These are phyloP conservation scores for Aspergillus sojae DNA, from an alignment of 2,329 filamentous ascomycete genomes.

Conservation along the genomic window DNA sequence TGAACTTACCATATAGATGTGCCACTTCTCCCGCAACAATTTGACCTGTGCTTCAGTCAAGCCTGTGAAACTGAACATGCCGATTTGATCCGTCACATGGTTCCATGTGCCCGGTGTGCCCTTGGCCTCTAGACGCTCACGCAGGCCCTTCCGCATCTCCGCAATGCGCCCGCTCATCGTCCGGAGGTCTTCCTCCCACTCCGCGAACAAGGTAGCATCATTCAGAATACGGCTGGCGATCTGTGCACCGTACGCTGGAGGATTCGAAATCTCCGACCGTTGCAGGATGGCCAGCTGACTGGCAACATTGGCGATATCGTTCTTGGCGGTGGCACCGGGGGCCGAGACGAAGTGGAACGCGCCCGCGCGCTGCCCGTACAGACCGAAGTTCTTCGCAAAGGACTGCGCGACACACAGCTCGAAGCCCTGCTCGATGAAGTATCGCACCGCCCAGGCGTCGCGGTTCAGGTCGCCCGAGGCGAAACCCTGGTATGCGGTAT, in stretches of 20 bases:
- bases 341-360: slow-evolving; percentile 92
- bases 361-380: slow-evolving; percentile 94
- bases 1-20: slow-evolving; percentile 50
- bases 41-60: slow-evolving; percentile 53
- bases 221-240: slow-evolving; percentile 86
- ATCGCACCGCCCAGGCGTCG: slow-evolving; percentile 89
- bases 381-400: slow-evolving; percentile 70
- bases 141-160: slow-evolving; percentile 79
- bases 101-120: slow-evolving; percentile 90
- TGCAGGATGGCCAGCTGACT: slow-evolving; percentile 93
- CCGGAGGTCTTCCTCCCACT: slow-evolving; percentile 90
- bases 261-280: slow-evolving; percentile 96
- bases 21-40: slow-evolving; percentile 50
- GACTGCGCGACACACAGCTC: slow-evolving; percentile 62
- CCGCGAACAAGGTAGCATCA: slow-evolving; percentile 74
- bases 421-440: slow-evolving; percentile 93
- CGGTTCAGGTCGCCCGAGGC: slow-evolving; percentile 84
- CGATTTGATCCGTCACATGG: slow-evolving; percentile 97
- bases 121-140: slow-evolving; percentile 78
- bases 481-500: slow-evolving; percentile 97
- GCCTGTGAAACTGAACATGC: slow-evolving; percentile 91
- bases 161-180: slow-evolving; percentile 97
- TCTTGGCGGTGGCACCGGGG: slow-evolving; percentile 67
- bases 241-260: slow-evolving; percentile 88
- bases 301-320: slow-evolving; percentile 66